These are phyloP conservation scores for Leishmania martiniquensis DNA, from an alignment of 208 protist genomes.

Conservation along the genomic window DNA sequence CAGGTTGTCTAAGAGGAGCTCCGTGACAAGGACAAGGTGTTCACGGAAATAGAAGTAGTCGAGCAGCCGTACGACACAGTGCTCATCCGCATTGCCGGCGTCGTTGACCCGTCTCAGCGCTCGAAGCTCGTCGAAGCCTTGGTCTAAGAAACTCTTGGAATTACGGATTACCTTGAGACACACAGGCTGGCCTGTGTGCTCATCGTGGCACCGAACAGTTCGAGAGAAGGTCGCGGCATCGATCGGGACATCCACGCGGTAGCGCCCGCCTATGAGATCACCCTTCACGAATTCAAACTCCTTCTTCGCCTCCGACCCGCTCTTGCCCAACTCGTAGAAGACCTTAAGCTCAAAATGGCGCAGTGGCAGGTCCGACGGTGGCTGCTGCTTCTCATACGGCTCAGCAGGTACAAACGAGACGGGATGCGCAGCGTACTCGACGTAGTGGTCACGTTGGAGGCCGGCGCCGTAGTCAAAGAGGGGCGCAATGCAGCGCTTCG, in stretches of 20 bases:
- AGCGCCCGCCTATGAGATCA: constrained; percentile 81
- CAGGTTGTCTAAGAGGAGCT: constrained; percentile 92
- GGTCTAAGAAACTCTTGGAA: constrained; percentile 95
- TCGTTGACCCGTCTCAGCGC: constrained; percentile 88
- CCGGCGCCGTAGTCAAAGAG: constrained; percentile 56
- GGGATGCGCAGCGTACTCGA: constrained; percentile 21
- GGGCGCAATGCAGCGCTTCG: constrained; percentile 34
- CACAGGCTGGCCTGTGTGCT: constrained; percentile 48
- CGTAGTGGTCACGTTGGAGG: constrained; percentile 41
- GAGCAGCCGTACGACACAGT: constrained; percentile 75
- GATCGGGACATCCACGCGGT: constrained; percentile 84
- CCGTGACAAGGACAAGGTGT: constrained; percentile 93
- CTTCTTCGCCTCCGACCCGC: constrained; percentile 73
- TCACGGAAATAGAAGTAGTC: constrained; percentile 95
- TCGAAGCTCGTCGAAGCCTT: constrained; percentile 95
- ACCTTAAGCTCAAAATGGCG: constrained; percentile 57
- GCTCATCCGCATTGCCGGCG: constrained; percentile 62
- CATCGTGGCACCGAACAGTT: constrained; percentile 83
- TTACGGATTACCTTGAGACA: constrained; percentile 96
- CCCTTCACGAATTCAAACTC: constrained; percentile 78
- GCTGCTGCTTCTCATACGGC: constrained; percentile 59
- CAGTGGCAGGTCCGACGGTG: constrained; percentile 42
- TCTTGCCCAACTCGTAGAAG: constrained; percentile 68
- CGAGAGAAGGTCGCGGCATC: constrained; percentile 90
- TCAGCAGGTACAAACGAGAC: constrained; percentile 40